Evolutionary conservation across 2,329 filamentous ascomycete species (phyloP), one percentile per base, ranked within the genome.

Genomic region (Pseudogymnoascus verrucosus): DNA sequence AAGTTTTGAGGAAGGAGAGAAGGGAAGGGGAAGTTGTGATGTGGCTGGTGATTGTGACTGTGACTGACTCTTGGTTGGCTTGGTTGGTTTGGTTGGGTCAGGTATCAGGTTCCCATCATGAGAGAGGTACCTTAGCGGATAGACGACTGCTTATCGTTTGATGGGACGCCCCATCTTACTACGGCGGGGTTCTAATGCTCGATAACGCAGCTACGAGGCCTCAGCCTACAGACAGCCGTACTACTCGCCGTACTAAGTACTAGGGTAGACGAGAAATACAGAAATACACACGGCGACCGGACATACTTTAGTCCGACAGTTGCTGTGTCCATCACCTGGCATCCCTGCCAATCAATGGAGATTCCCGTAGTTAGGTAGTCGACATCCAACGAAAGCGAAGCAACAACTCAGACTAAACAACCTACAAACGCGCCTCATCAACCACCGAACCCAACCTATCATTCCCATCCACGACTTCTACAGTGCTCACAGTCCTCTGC

Each of bases 401-500:
- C 57, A 60, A 37, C 57, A 39, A 16, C 57, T 60, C 36, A 26
- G 31, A 60, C 57, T 36, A 60, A 39, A 60, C 44, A 54, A 54
- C 44, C 14, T 54, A 37, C 57, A 60, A 21, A 60, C 57, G 57
- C 57, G 57, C 57, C 57, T 60, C 57, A 60, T 60, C 57, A 36
- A 60, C 57, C 31, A 60, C 57, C 57, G 21, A 60, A 8, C 36
- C 31, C 36, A 60, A 39, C 57, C 31, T 21, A 60, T 60, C 57
- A 60, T 14, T 39, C 16, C 19, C 31, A 37, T 36, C 57, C 57
- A 60, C 57, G 57, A 60, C n/a, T 37, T 21, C 10, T 10, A 47
- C 42, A 26, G 12, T 40, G 39, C 36, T 37, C 36, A 39, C 36
- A 14, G 4, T 47, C 21, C 44, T 26, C 44, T 54, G 11, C 44